Evolutionary conservation across 495 filamentous ascomycete genomes (phyloP).

Genomic region (Penicillium crystallinum): DNA sequence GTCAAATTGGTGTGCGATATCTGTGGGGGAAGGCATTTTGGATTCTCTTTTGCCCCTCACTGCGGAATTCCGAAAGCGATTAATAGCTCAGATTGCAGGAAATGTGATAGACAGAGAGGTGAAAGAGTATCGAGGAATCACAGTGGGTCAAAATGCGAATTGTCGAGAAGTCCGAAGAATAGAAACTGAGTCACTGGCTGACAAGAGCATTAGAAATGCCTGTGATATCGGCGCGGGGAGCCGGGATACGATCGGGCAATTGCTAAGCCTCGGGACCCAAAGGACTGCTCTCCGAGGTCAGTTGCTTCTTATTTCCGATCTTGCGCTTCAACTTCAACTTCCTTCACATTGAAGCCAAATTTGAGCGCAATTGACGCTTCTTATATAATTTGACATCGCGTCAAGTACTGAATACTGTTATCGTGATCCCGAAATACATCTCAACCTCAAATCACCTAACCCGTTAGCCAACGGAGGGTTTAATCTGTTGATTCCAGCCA

Average conservation of each 20-base stretch:
- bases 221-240: slow-evolving; percentile 25
- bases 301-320: neutral
- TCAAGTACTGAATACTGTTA: no score
- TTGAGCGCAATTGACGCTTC: no score
- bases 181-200: slow-evolving; percentile 18
- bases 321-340: neutral
- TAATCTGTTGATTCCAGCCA: no score
- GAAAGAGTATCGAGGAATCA: neutral
- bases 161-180: neutral
- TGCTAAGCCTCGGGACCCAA: slow-evolving; percentile 7
- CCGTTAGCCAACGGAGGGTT: no score
- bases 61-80: slow-evolving; percentile 8
- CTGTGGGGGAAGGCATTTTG: slow-evolving; percentile 37
- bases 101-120: neutral
- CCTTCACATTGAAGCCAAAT: no score
- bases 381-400: no score
- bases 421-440: no score
- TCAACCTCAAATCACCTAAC: no score
- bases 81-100: neutral
- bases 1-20: slow-evolving; percentile 55
- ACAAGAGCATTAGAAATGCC: slow-evolving; percentile 28
- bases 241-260: slow-evolving; percentile 13
- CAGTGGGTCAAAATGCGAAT: neutral
- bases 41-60: slow-evolving; percentile 21
- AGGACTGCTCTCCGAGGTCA: slow-evolving; percentile 1